A percentile compares a stretch with the other conserved stretches of the same genome.
These are phyloP conservation scores for Globisporangium solare DNA, from an alignment of 352 stramenopile species.

Conservation along the genomic window DNA sequence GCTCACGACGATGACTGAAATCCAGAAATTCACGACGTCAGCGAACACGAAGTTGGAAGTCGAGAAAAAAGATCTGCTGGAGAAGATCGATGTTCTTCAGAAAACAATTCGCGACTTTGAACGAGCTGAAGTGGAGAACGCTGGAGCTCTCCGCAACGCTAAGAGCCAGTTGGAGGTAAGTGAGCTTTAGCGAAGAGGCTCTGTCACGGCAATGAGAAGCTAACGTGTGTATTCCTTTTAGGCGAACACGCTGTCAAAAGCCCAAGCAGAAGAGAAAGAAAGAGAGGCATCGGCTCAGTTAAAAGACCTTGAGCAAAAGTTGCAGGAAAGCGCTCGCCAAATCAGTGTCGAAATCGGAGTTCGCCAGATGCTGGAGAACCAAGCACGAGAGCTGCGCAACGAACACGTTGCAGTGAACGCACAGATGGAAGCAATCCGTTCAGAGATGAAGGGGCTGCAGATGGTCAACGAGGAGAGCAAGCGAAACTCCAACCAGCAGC, in stretches of 20 bases:
- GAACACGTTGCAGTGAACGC: conserved; percentile 78
- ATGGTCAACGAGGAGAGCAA: conserved; percentile 40
- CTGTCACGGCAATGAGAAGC: neutral
- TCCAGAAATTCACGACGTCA: conserved; percentile 66
- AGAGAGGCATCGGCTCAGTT: conserved; percentile 27
- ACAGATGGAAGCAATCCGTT: conserved; percentile 68
- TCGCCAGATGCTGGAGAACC: conserved; percentile 64
- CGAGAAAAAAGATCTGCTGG: conserved; percentile 61
- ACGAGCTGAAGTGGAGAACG: conserved; percentile 39
- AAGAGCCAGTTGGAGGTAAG: conserved; percentile 44
- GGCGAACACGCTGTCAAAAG: conserved; percentile 21
- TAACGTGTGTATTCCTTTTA: conserved; percentile 12
- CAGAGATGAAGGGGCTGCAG: conserved; percentile 60
- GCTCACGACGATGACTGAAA: conserved; percentile 66
- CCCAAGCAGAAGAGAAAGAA: conserved; percentile 31
- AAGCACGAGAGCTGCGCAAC: conserved; percentile 64
- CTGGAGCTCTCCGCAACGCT: conserved; percentile 40
- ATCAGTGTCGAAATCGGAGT: conserved; percentile 57
- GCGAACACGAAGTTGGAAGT: conserved; percentile 57
- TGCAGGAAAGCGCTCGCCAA: conserved; percentile 55
- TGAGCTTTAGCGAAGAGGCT: neutral
- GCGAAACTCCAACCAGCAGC: conserved; percentile 22
- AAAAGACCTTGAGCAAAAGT: conserved; percentile 39
- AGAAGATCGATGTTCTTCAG: conserved; percentile 61
- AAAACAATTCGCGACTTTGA: conserved; percentile 43